Conservation (phyloP, 345 rosid genomes). For the Draba incana region DNA sequence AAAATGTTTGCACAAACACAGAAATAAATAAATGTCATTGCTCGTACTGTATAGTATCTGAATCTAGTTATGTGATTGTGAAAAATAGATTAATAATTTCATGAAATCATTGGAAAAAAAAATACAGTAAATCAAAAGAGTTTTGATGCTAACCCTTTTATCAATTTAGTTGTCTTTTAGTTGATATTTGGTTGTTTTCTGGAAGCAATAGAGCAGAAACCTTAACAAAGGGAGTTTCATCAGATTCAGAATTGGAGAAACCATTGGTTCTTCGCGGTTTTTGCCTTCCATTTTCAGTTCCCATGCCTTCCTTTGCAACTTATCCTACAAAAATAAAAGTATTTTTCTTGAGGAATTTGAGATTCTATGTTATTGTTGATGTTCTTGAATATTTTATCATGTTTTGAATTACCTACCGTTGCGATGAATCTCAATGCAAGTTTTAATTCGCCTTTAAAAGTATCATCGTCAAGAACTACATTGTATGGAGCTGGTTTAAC, state of each 20-base stretch:
- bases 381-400: background rate
- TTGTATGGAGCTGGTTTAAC: slow-evolving; percentile 65
- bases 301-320: slow-evolving; percentile 34
- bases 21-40: slow-evolving; percentile 38
- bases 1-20: slow-evolving; percentile 36
- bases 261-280: slow-evolving; percentile 36
- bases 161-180: slow-evolving; percentile 33
- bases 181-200: slow-evolving; percentile 40
- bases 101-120: background rate
- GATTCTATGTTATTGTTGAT: background rate
- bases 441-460: slow-evolving; percentile 68
- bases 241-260: slow-evolving; percentile 40
- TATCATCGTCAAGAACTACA: slow-evolving; percentile 75
- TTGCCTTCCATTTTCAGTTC: slow-evolving; percentile 31
- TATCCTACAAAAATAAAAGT: slow-evolving; percentile 44
- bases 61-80: slow-evolving; percentile 10
- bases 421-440: slow-evolving; percentile 68
- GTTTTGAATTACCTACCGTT: slow-evolving; percentile 42
- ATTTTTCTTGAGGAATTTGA: background rate
- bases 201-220: slow-evolving; percentile 37
- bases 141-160: slow-evolving; percentile 18
- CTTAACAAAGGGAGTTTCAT: slow-evolving; percentile 57
- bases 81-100: background rate
- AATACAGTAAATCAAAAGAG: background rate
- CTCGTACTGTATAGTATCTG: background rate